Evolutionary conservation across 306 rosid genomes (phyloP).

Genomic region (Gastrolobium villosum): DNA sequence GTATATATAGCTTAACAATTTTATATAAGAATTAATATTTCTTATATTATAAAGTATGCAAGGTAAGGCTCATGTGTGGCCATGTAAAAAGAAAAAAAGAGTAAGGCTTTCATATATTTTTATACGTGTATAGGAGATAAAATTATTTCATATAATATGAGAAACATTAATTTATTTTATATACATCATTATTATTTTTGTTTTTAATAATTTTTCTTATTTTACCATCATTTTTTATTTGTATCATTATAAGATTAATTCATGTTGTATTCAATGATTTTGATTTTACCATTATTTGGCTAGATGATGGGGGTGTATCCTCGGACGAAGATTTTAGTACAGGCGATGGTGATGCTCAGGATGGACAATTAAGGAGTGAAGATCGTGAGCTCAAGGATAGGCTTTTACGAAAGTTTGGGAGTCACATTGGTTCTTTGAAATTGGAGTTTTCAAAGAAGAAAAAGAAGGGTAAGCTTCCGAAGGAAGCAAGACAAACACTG

Average conservation of each 20-base stretch:
- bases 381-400: conserved; percentile 84
- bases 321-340: conserved; percentile 83
- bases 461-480: conserved; percentile 92
- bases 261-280: conserved; percentile 2
- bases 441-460: conserved; percentile 89
- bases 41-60: no score
- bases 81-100: no score
- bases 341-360: conserved; percentile 76
- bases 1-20: no score
- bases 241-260: background rate
- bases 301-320: conserved; percentile 81
- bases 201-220: background rate
- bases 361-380: conserved; percentile 62
- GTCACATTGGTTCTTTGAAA: conserved; percentile 82
- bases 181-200: background rate
- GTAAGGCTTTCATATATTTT: no score
- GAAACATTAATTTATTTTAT: no score
- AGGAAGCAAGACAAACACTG: conserved; percentile 88
- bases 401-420: conserved; percentile 87
- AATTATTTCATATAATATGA: no score
- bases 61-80: no score
- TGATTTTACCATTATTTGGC: background rate
- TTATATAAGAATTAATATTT: no score
- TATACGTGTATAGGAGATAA: no score
- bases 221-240: background rate